These are phyloP conservation scores for Aspergillus felis DNA, from an alignment of 2,329 filamentous ascomycete species.

Conservation along the genomic window DNA sequence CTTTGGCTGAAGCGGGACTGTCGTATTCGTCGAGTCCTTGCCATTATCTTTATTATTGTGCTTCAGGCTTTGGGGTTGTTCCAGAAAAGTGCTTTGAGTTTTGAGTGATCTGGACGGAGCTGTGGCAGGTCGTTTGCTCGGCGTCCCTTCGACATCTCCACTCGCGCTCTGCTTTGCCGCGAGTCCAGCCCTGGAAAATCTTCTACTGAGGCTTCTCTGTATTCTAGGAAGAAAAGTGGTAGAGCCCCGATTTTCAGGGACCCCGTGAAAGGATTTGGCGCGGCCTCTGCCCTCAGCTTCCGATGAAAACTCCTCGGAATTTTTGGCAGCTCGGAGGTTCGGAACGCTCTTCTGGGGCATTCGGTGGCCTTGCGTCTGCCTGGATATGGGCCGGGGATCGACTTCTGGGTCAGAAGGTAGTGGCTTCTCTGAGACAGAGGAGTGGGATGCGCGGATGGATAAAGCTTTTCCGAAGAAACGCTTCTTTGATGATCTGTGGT, in stretches of 20 bases:
- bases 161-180: constrained; percentile 16
- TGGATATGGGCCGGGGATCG: constrained; percentile 9
- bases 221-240: constrained; percentile 12
- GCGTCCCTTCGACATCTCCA: constrained; percentile 9
- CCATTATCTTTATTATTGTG: constrained; percentile 15
- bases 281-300: constrained; percentile 13
- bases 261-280: constrained; percentile 22
- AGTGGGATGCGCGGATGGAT: constrained; percentile 3
- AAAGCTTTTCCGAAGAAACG: constrained; percentile 20
- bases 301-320: constrained; percentile 8
- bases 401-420: constrained; percentile 26
- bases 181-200: constrained; percentile 21
- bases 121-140: constrained; percentile 21
- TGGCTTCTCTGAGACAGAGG: constrained; percentile 23
- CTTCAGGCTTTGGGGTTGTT: constrained; percentile 22
- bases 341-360: constrained; percentile 15
- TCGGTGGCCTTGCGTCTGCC: constrained; percentile 7
- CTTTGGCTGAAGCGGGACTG: constrained; percentile 8
- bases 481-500: constrained; percentile 20
- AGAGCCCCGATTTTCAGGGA: constrained; percentile 8
- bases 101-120: constrained; percentile 22
- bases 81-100: constrained; percentile 24
- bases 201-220: constrained; percentile 19
- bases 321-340: constrained; percentile 12
- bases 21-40: constrained; percentile 9